Conservation (phyloP, 371 early-diverging fungal genomes). For the Mortierella sp. region DNA sequence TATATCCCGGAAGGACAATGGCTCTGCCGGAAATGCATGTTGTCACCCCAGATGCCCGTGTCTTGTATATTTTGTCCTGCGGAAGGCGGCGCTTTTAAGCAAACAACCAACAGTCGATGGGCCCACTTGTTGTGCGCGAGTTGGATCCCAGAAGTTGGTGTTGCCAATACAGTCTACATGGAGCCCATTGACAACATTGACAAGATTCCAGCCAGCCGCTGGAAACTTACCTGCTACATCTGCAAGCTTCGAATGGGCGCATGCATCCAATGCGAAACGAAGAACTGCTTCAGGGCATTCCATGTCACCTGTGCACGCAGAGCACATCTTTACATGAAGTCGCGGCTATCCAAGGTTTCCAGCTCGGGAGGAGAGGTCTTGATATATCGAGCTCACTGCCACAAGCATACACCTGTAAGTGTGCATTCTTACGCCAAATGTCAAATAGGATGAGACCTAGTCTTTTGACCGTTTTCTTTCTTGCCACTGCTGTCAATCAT, state of each 20-base stretch:
- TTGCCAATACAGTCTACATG: slow-evolving; percentile 94
- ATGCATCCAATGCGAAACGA: slow-evolving; percentile 94
- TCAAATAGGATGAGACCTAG: background rate
- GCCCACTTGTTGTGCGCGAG: slow-evolving; percentile 95
- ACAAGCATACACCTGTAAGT: slow-evolving; percentile 82
- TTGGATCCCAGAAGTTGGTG: slow-evolving; percentile 95
- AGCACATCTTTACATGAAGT: slow-evolving; percentile 88
- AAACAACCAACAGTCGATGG: slow-evolving; percentile 93
- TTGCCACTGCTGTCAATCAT: background rate
- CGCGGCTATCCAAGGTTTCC: slow-evolving; percentile 64
- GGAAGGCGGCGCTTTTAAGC: slow-evolving; percentile 97
- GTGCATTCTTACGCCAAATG: background rate
- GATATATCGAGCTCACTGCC: slow-evolving; percentile 77
- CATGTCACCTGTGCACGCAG: slow-evolving; percentile 95
- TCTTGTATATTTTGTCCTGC: slow-evolving; percentile 95
- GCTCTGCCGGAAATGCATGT: slow-evolving; percentile 97
- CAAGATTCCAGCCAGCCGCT: slow-evolving; percentile 88
- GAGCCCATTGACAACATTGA: slow-evolving; percentile 96
- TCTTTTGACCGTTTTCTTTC: background rate
- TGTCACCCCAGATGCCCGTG: slow-evolving; percentile 91
- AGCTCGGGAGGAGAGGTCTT: slow-evolving; percentile 67
- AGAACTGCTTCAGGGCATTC: slow-evolving; percentile 89
- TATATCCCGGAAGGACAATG: slow-evolving; percentile 99
- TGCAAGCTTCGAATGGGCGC: slow-evolving; percentile 91
- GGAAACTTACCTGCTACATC: slow-evolving; percentile 88